Evolutionary conservation across 192 early-diverging fungal genomes (phyloP), one percentile per base, ranked within the genome.

Genomic region (Phlyctochytrium bullatum): DNA sequence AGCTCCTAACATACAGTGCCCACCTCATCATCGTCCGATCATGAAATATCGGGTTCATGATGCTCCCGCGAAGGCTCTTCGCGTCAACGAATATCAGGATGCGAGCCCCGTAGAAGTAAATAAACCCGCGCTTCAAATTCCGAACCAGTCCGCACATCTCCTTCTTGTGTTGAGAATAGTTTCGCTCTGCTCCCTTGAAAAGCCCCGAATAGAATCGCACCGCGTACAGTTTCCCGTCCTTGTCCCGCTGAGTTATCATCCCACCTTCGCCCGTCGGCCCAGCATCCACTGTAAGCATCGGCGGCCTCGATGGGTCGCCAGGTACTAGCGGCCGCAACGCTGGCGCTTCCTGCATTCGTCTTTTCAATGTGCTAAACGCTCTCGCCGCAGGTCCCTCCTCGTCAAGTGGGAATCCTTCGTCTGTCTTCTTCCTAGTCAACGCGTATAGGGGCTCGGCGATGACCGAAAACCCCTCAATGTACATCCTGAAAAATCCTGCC

Each of bases 251-350:
- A 10, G 12, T n/a, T 10, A 50, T 50, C 40, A 50, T 50, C 40
- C 12, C 40, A 14, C 40, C 40, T n/a, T n/a, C 10, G 12, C 40
- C 40, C 12, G 10, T n/a, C 40, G 12, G n/a, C 12, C 40, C n/a
- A 10, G 40, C 40, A 50, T 50, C 40, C n/a, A n/a, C n/a, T n/a
- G 40, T 50, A n/a, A 50, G 40, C 40, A 50, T n/a, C 40, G 40
- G 40, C 40, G 40, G 40, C 40, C 40, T n/a, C 12, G 10, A 50
- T 10, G 12, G 40, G 40, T 14, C n/a, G n/a, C 12, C 40, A 14
- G 10, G 40, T n/a, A 50, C 12, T 50, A 50, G 12, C 12, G 40
- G 40, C n/a, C n/a, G 12, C 40, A 10, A n/a, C 40, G 40, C n/a
- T 14, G n/a, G 10, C 40, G 40, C 40, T 50, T 50, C 40, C 40